Evolutionary conservation across 495 filamentous ascomycete genomes (phyloP).

Genomic region (Neurospora sp.): DNA sequence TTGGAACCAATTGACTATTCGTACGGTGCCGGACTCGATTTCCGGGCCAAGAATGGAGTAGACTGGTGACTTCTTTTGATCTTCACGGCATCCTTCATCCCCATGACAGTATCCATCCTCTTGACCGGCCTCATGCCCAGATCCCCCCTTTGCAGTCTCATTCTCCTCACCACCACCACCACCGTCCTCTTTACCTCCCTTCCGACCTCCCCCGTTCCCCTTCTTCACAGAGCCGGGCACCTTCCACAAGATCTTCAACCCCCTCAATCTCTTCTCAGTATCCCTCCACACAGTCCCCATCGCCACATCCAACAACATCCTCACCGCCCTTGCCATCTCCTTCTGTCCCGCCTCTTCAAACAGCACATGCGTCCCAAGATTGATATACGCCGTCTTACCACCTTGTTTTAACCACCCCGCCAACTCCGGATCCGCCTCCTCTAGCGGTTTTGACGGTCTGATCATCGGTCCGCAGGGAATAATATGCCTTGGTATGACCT

Average conservation of each 20-base stretch:
- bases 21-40: conserved; percentile 15
- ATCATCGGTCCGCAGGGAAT: conserved; percentile 43
- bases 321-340: conserved; percentile 28
- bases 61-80: neutral
- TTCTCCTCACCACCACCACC: conserved; percentile 2
- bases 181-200: neutral
- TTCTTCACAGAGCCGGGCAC: conserved; percentile 7
- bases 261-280: neutral
- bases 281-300: conserved; percentile 2
- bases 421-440: conserved; percentile 21
- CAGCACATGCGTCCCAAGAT: conserved; percentile 26
- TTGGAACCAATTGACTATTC: conserved; percentile 27
- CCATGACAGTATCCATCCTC: neutral
- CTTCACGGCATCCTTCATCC: neutral
- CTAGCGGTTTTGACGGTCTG: conserved; percentile 23
- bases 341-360: conserved; percentile 5
- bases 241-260: conserved; percentile 37
- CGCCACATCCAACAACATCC: conserved; percentile 16
- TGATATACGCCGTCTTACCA: conserved; percentile 30
- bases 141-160: neutral
- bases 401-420: conserved; percentile 20
- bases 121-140: neutral
- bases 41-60: conserved; percentile 8
- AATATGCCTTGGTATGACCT: conserved; percentile 31
- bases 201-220: neutral